Evolutionary conservation across 2,329 filamentous ascomycete genomes (phyloP).

Genomic region (Myriosclerotinia curreyana): DNA sequence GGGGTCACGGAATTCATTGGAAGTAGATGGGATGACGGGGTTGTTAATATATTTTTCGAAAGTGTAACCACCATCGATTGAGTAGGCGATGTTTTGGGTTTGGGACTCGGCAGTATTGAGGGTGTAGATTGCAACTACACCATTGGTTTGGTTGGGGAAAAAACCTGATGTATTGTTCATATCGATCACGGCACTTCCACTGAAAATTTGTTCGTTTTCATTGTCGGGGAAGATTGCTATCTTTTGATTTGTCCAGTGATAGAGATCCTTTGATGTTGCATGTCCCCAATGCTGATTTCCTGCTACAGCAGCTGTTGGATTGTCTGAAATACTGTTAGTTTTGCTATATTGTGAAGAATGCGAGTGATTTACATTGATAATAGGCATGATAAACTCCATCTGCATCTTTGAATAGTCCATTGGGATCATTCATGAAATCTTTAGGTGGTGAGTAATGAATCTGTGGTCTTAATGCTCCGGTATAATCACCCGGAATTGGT

Average conservation of each 20-base stretch:
- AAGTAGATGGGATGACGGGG: conserved; percentile 51
- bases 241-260: conserved; percentile 62
- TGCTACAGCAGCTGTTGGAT: conserved; percentile 48
- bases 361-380: conserved; percentile 53
- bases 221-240: conserved; percentile 54
- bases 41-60: conserved; percentile 59
- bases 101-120: conserved; percentile 44
- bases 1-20: conserved; percentile 61
- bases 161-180: conserved; percentile 64
- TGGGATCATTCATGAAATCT: conserved; percentile 60
- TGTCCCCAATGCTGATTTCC: conserved; percentile 67
- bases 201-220: conserved; percentile 48
- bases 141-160: conserved; percentile 55
- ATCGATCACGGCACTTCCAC: conserved; percentile 50
- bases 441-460: conserved; percentile 55
- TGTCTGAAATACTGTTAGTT: conserved; percentile 40
- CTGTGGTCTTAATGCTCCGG: conserved; percentile 44
- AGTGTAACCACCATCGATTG: conserved; percentile 57
- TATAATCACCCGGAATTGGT: conserved; percentile 32
- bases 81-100: conserved; percentile 61
- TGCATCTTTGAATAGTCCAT: conserved; percentile 58
- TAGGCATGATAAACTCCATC: conserved; percentile 61
- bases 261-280: conserved; percentile 59
- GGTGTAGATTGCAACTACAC: conserved; percentile 59
- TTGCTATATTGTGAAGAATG: background rate